These are phyloP conservation scores for Metarhizium guizhouense DNA, from an alignment of 2,329 filamentous ascomycete species.

Conservation along the genomic window DNA sequence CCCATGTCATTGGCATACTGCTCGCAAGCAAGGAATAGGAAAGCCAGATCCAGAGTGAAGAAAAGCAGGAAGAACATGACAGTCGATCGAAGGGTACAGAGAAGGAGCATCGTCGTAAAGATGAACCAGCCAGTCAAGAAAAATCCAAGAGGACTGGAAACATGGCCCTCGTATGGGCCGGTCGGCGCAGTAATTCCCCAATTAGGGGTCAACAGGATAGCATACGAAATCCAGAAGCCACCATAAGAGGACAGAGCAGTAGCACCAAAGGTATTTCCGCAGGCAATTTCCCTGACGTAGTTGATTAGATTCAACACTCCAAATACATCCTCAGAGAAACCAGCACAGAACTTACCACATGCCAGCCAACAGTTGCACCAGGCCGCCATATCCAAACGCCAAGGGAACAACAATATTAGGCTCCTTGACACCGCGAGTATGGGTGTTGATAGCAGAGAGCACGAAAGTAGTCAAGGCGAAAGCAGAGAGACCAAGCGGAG, in stretches of 20 bases:
- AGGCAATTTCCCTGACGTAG: conserved; percentile 63
- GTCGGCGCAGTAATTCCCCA: conserved; percentile 48
- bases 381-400: conserved; percentile 66
- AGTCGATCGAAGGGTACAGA: conserved; percentile 69
- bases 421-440: conserved; percentile 45
- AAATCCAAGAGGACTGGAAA: conserved; percentile 56
- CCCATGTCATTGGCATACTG: conserved; percentile 49
- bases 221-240: conserved; percentile 75
- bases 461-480: conserved; percentile 82
- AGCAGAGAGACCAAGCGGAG: conserved; percentile 65
- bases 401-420: conserved; percentile 61
- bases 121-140: conserved; percentile 78
- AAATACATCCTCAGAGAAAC: no score
- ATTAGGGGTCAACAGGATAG: conserved; percentile 58
- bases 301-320: conserved; percentile 4
- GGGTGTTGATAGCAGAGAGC: conserved; percentile 65
- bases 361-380: conserved; percentile 71
- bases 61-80: conserved; percentile 72
- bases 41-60: conserved; percentile 67
- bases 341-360: conserved; percentile 62
- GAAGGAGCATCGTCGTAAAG: conserved; percentile 65
- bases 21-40: conserved; percentile 60
- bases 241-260: conserved; percentile 75
- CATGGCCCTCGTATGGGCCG: conserved; percentile 36
- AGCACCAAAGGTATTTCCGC: conserved; percentile 81